Evolutionary conservation across 345 rosid genomes (phyloP), one percentile per base, ranked within the genome.

Genomic region (Rhizophora apiculata): DNA sequence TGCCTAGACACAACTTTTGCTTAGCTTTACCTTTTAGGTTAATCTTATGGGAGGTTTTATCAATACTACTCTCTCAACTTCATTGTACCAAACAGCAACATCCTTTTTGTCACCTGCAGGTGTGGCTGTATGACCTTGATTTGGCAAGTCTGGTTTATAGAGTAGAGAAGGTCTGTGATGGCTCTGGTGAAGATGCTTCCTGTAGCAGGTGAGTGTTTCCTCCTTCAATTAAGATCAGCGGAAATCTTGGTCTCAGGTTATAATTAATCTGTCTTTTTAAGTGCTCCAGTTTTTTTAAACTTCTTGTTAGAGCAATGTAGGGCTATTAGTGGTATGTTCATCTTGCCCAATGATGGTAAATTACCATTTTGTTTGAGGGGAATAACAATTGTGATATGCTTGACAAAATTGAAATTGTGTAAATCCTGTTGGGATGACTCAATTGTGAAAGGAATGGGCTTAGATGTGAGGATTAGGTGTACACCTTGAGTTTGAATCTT

Each of bases 141-240:
- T n/a, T 80, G 31, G 85, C 76, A 76, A 79, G 89, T 76, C 75
- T 87, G 65, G 76, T 85, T 72, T 78, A 82, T 76, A 27, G 48
- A 32, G 79, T 81, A 15, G 97, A 94, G 84, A 84, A 81, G 75
- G 69, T 85, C 68, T 91, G 98, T 65, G 98, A 94, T 81, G 78
- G 70, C 71, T 85, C 88, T 2, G 93, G 97, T 57, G 97, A 94
- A 79, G 93, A 94, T 75, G 89, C 89, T 13, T 24, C 74, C 36
- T 88, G 98, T 75, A 86, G 98, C 83, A 84, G 95, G 96, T 80
- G 77, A 77, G 70, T n/a, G 58, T 51, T 67, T 75, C n/a, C 61
- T 11, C 15, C 6, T 31, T 39, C 49, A 13, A 43, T 13, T 13
- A 6, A 54, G 58, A 56, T 60, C 30, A 26, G 62, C 15, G 16